phyloP scores from a whole-genome alignment of 345 rosid species.

The Arabidopsis suecica region DNA sequence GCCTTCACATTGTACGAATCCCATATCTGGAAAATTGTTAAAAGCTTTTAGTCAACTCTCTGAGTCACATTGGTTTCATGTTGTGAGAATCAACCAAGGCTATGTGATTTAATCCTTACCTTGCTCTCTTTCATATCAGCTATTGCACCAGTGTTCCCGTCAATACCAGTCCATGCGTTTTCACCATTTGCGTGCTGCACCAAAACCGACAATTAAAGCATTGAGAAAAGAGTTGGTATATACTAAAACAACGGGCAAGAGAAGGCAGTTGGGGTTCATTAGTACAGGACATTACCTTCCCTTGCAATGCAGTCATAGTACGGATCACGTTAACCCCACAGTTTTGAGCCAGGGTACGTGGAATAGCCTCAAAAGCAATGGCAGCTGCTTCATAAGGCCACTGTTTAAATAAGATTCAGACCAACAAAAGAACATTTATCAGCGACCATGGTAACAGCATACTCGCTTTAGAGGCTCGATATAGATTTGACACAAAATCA shows the following conservation, averaged over 20 bases:
- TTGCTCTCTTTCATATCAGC: slow-evolving; percentile 85
- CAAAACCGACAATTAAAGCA: background rate
- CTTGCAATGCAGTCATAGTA: slow-evolving; percentile 58
- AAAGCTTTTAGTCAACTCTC: background rate
- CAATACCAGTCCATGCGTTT: slow-evolving; percentile 91
- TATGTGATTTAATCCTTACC: slow-evolving; percentile 44
- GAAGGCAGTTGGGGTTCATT: background rate
- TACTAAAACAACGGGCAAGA: background rate
- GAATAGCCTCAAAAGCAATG: slow-evolving; percentile 95
- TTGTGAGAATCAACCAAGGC: background rate
- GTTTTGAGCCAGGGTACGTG: slow-evolving; percentile 67
- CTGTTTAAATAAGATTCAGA: slow-evolving; percentile 48
- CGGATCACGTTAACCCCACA: slow-evolving; percentile 43
- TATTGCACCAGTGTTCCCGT: slow-evolving; percentile 84
- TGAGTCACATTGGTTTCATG: background rate
- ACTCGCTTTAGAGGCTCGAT: background rate
- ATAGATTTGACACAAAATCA: background rate
- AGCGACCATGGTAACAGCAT: background rate
- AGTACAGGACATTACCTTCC: slow-evolving; percentile 60
- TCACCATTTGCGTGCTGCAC: slow-evolving; percentile 89
- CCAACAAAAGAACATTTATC: background rate
- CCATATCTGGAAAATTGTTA: slow-evolving; percentile 60
- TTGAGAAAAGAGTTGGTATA: background rate
- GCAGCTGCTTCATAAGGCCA: slow-evolving; percentile 99
- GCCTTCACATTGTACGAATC: slow-evolving; percentile 89